Conservation (phyloP, 2,329 filamentous ascomycete genomes). For the Cryphonectria parasitica region DNA sequence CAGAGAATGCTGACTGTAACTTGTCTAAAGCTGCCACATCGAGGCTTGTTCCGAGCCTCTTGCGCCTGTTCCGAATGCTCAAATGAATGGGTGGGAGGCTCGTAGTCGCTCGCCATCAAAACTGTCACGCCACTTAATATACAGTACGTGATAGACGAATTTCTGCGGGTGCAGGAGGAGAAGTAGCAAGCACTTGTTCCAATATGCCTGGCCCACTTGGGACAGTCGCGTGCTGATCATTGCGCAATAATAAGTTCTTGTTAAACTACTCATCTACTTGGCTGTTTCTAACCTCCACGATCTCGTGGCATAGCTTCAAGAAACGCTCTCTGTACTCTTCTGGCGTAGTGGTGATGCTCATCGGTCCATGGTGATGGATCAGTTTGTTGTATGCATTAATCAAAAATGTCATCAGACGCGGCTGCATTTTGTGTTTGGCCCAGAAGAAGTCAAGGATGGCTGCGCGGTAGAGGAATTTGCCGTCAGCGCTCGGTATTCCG, state of each 20-base stretch:
- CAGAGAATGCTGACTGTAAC: background rate
- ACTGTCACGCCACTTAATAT: too few species aligned
- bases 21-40: background rate
- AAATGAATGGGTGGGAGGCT: too few species aligned
- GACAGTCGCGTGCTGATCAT: background rate
- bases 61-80: too few species aligned
- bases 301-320: conserved; percentile 52
- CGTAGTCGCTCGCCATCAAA: too few species aligned
- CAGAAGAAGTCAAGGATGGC: conserved; percentile 78
- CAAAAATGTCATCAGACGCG: conserved; percentile 67
- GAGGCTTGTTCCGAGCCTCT: background rate
- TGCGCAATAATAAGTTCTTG: background rate
- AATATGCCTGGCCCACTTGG: background rate
- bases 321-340: conserved; percentile 66
- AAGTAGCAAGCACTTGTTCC: background rate
- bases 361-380: conserved; percentile 67
- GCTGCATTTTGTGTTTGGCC: conserved; percentile 72
- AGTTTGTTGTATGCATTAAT: conserved; percentile 65
- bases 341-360: conserved; percentile 74
- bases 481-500: conserved; percentile 64
- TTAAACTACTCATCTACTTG: background rate
- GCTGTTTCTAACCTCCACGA: conserved; percentile 40
- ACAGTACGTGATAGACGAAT: background rate
- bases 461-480: conserved; percentile 68
- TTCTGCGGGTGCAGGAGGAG: background rate